Percentiles rank a stretch among this genome's conserved stretches.
Evolutionary conservation across 495 filamentous ascomycete genomes (phyloP).

Genomic region (Podospora appendiculata): DNA sequence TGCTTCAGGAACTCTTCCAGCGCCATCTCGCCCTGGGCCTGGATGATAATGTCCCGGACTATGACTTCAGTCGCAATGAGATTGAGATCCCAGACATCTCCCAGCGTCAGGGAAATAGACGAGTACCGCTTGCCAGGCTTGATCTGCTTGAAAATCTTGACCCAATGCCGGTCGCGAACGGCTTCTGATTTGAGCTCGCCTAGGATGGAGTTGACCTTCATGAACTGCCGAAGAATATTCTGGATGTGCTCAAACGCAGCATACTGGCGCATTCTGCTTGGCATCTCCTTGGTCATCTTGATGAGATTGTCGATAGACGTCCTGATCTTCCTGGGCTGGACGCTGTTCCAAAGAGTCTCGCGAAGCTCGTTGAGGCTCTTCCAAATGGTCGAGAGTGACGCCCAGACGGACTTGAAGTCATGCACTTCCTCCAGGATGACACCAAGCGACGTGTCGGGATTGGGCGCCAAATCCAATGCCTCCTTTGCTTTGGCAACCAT

Average conservation of each 20-base stretch:
- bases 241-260: conserved; percentile 98
- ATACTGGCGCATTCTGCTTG: conserved; percentile 96
- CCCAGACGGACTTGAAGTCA: conserved; percentile 98
- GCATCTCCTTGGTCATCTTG: conserved; percentile 99
- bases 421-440: conserved; percentile 91
- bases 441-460: conserved; percentile 65
- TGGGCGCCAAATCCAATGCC: conserved; percentile 80
- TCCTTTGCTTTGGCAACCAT: conserved; percentile 97
- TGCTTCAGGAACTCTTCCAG: conserved; percentile 96
- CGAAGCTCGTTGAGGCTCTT: conserved; percentile 89
- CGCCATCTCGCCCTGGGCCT: conserved; percentile 98
- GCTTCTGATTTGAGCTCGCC: conserved; percentile 94
- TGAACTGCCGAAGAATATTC: conserved; percentile 71
- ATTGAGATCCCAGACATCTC: conserved; percentile 96
- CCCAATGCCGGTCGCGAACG: conserved; percentile 92
- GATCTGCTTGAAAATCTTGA: conserved; percentile 90
- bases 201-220: conserved; percentile 84
- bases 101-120: conserved; percentile 84
- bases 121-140: conserved; percentile 88
- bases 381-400: conserved; percentile 91
- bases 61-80: conserved; percentile 76
- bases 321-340: conserved; percentile 86
- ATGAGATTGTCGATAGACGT: conserved; percentile 82
- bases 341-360: conserved; percentile 84
- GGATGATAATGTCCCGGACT: conserved; percentile 84